These are phyloP conservation scores for Rhizoctonia solani DNA, from an alignment of 1,284 basidiomycete species.

Conservation along the genomic window DNA sequence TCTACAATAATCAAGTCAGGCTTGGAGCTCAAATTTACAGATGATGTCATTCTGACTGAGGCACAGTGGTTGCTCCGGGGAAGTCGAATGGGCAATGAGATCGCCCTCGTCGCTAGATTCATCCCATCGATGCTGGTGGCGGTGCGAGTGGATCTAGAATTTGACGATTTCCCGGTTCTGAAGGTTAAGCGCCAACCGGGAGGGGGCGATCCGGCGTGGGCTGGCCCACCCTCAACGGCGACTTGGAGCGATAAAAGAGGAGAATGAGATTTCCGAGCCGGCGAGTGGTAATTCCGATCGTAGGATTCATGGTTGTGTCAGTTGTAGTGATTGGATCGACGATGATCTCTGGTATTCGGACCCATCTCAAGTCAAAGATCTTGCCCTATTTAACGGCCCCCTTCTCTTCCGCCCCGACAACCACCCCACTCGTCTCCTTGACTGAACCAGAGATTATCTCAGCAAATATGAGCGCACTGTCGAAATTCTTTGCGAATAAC, in stretches of 20 bases:
- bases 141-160: not conserved
- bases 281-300: conserved; percentile 13
- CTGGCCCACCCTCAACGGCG: not conserved
- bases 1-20: conserved; percentile 42
- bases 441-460: not conserved
- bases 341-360: conserved; percentile 9
- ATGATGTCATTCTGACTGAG: not conserved
- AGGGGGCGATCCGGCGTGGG: no score
- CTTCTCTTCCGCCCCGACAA: conserved; percentile 8
- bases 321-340: conserved; percentile 28
- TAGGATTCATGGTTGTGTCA: conserved; percentile 19
- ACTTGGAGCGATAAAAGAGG: not conserved
- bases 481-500: conserved; percentile 48
- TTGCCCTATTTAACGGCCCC: conserved; percentile 23
- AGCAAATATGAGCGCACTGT: conserved; percentile 41
- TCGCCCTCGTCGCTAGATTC: no score
- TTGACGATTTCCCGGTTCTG: not conserved
- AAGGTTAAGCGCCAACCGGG: not conserved
- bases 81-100: no score
- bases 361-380: conserved; percentile 9
- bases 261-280: conserved; percentile 23
- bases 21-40: not conserved
- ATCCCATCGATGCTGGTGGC: conserved; percentile 22
- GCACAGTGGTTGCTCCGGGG: no score
- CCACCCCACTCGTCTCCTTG: not conserved